These are phyloP conservation scores for Rutstroemia sydowiana DNA, from an alignment of 2,329 filamentous ascomycete species.

Conservation along the genomic window DNA sequence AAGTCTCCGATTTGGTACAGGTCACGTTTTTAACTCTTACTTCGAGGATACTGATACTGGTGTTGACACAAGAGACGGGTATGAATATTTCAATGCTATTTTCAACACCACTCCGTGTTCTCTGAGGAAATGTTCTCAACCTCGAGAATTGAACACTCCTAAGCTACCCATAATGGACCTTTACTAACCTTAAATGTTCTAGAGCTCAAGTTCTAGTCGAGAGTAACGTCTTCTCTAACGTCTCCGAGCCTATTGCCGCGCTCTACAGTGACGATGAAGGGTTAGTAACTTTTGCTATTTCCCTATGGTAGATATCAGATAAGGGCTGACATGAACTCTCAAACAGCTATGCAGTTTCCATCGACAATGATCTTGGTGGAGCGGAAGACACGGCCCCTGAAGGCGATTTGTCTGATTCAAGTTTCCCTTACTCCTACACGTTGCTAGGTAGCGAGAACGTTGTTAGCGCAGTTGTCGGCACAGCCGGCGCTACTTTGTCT, in stretches of 20 bases:
- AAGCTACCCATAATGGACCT: too few species aligned
- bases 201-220: not conserved
- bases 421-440: slow-evolving; percentile 45
- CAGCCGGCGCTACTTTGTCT: slow-evolving; percentile 30
- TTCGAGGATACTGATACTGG: slow-evolving; percentile 40
- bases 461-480: slow-evolving; percentile 32
- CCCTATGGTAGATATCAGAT: not conserved
- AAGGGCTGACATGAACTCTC: not conserved
- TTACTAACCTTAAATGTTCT: too few species aligned
- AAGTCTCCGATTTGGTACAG: slow-evolving; percentile 58
- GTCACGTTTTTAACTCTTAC: slow-evolving; percentile 45
- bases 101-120: too few species aligned
- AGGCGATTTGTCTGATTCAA: slow-evolving; percentile 37
- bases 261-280: slow-evolving; percentile 15
- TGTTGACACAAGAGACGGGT: slow-evolving; percentile 51
- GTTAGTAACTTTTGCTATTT: not conserved
- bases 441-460: slow-evolving; percentile 43
- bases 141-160: too few species aligned
- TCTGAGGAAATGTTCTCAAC: too few species aligned
- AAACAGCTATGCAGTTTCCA: slow-evolving; percentile 31
- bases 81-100: slow-evolving; percentile 37
- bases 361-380: slow-evolving; percentile 41
- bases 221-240: slow-evolving; percentile 8
- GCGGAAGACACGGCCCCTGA: slow-evolving; percentile 40
- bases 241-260: slow-evolving; percentile 30